These are phyloP conservation scores for Puccinellia tenuiflora DNA, from an alignment of 176 grass and related monocot genomes.

Conservation along the genomic window DNA sequence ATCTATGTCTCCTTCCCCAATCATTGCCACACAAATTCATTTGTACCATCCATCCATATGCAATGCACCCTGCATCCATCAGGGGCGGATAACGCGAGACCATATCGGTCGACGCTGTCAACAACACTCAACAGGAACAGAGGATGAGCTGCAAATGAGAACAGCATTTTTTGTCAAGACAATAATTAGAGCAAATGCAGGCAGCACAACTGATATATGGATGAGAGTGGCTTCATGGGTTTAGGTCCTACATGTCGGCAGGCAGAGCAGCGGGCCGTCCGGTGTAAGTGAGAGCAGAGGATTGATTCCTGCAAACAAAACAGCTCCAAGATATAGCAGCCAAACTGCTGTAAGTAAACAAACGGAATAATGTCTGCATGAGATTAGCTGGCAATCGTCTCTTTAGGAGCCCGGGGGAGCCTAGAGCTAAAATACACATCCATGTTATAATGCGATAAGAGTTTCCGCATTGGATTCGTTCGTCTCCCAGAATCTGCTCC, in stretches of 20 bases:
- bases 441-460: slow-evolving; percentile 42
- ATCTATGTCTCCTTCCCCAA: slow-evolving; percentile 59
- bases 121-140: too few relatives aligned
- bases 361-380: slow-evolving; percentile 47
- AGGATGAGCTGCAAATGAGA: slow-evolving; percentile 20
- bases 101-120: too few relatives aligned
- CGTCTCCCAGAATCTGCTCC: slow-evolving; percentile 32
- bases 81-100: slow-evolving; percentile 11
- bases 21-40: slow-evolving; percentile 52
- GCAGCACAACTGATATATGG: background rate
- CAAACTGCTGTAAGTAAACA: slow-evolving; percentile 42
- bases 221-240: slow-evolving; percentile 16
- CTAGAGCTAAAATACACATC: slow-evolving; percentile 49
- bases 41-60: slow-evolving; percentile 28
- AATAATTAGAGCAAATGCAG: slow-evolving; percentile 4
- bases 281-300: slow-evolving; percentile 30
- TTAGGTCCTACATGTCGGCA: slow-evolving; percentile 35
- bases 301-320: slow-evolving; percentile 61
- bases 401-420: slow-evolving; percentile 44
- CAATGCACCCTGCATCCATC: background rate
- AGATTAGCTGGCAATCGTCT: slow-evolving; percentile 62
- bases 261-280: background rate
- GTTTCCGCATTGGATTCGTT: slow-evolving; percentile 35
- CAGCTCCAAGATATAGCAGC: slow-evolving; percentile 46
- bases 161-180: background rate